A percentile compares a stretch with the other conserved stretches of the same genome.
Evolutionary conservation across 164 flowering plant genomes (phyloP).

Genomic region (Dillenia suffruticosa): DNA sequence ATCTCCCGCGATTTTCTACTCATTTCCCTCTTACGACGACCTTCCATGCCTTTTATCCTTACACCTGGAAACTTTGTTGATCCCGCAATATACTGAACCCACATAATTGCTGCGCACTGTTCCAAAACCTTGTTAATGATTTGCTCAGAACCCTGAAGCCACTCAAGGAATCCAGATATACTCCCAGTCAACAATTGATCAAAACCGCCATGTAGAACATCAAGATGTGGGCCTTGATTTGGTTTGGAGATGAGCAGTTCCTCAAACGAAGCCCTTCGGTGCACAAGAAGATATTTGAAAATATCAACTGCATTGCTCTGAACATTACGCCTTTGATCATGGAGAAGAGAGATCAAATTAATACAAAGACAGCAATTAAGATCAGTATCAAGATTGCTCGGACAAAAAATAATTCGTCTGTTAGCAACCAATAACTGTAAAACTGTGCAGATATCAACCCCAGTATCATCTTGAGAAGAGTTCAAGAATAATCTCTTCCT

Average conservation of each 20-base stretch:
- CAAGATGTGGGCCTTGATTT: slow-evolving; percentile 72
- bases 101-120: slow-evolving; percentile 89
- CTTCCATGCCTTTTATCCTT: slow-evolving; percentile 90
- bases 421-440: slow-evolving; percentile 88
- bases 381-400: slow-evolving; percentile 88
- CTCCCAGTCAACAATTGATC: slow-evolving; percentile 77
- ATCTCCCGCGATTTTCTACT: slow-evolving; percentile 63
- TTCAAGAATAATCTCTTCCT: slow-evolving; percentile 33
- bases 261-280: slow-evolving; percentile 85
- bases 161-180: slow-evolving; percentile 62
- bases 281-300: slow-evolving; percentile 76
- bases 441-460: slow-evolving; percentile 65
- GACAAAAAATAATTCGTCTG: slow-evolving; percentile 81
- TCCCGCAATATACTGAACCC: slow-evolving; percentile 92
- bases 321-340: slow-evolving; percentile 54
- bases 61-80: slow-evolving; percentile 92
- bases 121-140: slow-evolving; percentile 76
- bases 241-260: slow-evolving; percentile 89
- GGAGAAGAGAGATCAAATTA: slow-evolving; percentile 81
- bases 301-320: slow-evolving; percentile 74
- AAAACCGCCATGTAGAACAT: slow-evolving; percentile 95
- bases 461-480: slow-evolving; percentile 48
- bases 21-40: slow-evolving; percentile 86
- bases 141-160: slow-evolving; percentile 75
- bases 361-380: slow-evolving; percentile 86